Conservation (phyloP, 176 grass and related monocot genomes). For the Eragrostis curvula region DNA sequence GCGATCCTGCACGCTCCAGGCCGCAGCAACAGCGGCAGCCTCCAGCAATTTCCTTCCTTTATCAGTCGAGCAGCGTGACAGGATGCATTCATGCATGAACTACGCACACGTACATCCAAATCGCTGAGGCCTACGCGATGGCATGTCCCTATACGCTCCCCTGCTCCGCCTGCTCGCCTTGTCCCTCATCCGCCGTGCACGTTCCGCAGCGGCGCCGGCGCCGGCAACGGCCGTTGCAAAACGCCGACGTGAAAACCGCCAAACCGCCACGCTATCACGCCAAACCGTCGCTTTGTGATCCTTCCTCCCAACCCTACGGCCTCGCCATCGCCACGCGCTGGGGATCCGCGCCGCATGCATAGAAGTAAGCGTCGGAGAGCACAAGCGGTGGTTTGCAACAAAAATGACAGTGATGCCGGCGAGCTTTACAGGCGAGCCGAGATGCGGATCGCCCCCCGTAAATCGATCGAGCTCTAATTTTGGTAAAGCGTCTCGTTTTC, state of each 20-base stretch:
- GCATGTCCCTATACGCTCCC: slow-evolving; percentile 35
- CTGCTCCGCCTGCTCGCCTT: slow-evolving; percentile 33
- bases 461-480: slow-evolving; percentile 68
- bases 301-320: background rate
- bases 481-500: slow-evolving; percentile 49
- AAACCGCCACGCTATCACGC: background rate
- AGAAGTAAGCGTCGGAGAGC: slow-evolving; percentile 20
- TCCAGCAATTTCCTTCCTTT: slow-evolving; percentile 32
- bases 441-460: slow-evolving; percentile 43
- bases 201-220: slow-evolving; percentile 28
- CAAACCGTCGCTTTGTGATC: slow-evolving; percentile 51
- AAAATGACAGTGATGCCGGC: background rate
- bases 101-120: slow-evolving; percentile 36
- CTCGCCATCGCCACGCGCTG: background rate
- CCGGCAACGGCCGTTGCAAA: slow-evolving; percentile 1
- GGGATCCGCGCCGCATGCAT: slow-evolving; percentile 47
- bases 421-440: slow-evolving; percentile 63
- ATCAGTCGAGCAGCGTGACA: slow-evolving; percentile 23
- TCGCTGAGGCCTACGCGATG: background rate
- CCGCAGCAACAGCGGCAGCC: background rate
- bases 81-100: background rate
- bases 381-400: background rate
- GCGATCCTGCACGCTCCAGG: background rate
- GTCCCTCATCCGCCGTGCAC: slow-evolving; percentile 19
- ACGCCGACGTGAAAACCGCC: background rate